Percentiles rank a stretch among this genome's conserved stretches.
Conservation (phyloP, 768 basidiomycete species). For the Suillus discolor region DNA sequence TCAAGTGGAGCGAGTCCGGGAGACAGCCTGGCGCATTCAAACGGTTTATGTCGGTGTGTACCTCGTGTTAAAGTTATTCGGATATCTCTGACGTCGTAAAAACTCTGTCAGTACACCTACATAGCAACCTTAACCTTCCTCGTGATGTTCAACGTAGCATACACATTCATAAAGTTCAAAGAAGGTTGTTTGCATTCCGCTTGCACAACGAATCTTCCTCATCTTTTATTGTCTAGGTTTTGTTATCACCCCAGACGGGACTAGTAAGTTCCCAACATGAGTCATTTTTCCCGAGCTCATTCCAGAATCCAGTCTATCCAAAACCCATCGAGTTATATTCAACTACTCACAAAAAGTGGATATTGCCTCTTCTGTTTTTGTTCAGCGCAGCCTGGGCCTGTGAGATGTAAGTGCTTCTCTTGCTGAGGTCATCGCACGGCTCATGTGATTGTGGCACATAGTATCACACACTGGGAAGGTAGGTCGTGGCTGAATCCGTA, state of each 20-base stretch:
- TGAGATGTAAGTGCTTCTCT: constrained; percentile 59
- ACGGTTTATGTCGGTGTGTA: constrained; percentile 85
- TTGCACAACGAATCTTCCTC: not conserved
- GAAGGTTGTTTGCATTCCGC: constrained; percentile 50
- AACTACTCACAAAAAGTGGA: constrained; percentile 45
- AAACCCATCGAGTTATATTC: constrained; percentile 58
- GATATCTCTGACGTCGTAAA: constrained; percentile 17
- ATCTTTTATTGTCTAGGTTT: constrained; percentile 13
- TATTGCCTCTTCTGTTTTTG: constrained; percentile 71
- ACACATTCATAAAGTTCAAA: constrained; percentile 67
- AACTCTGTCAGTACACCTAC: constrained; percentile 70
- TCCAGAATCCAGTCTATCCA: constrained; percentile 59
- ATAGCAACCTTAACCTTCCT: constrained; percentile 68
- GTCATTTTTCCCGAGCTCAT: not conserved
- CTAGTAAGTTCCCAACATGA: constrained; percentile 14
- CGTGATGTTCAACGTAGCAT: constrained; percentile 61
- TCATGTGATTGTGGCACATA: constrained; percentile 27
- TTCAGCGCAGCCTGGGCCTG: constrained; percentile 77
- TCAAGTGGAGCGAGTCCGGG: constrained; percentile 68
- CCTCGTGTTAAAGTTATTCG: not conserved
- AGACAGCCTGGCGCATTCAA: constrained; percentile 85
- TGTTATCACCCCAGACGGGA: constrained; percentile 13
- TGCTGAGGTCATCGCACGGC: constrained; percentile 5
- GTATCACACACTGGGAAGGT: constrained; percentile 85
- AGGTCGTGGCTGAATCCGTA: constrained; percentile 5